Evolutionary conservation across 495 filamentous ascomycete species (phyloP), one percentile per base, ranked within the genome.

Genomic region (Hypoxylon fuscum): DNA sequence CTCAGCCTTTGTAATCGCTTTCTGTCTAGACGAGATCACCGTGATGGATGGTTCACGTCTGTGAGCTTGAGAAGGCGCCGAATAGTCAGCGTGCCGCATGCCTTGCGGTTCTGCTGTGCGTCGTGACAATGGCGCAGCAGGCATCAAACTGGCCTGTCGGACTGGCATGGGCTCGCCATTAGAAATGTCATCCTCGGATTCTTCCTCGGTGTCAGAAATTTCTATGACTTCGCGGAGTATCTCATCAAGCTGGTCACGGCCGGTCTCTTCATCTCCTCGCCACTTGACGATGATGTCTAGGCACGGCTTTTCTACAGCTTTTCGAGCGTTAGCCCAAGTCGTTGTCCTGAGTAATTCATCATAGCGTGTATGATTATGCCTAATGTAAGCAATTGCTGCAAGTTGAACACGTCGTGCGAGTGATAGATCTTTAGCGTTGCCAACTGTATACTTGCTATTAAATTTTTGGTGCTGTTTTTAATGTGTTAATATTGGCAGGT

Each of bases 311-410:
- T 94, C 89, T 32, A 95, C 89, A 35, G 77, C 72, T 54, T 79
- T 83, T 54, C 93, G 82, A 20, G 92, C 91, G 54, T 90, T 88
- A 40, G 82, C 77, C 73, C 86, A 93, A 6, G 73, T 77, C 5
- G 81, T 85, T 42, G 82, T 78, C 55, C 80, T 85, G 21, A 97
- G 78, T 22, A 96, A 78, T 59, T 83, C 76, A 74, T 97, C 93
- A 72, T 97, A 97, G 59, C 90, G 81, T 14, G 93, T 97, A 72
- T 96, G 91, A 23, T 77, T 79, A 69, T 97, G 93, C 32, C 93
- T 84, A 64, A 96, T 91, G 73, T 96, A 90, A 50, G 93, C 92
- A 63, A 89, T 83, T 6, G 92, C 90, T 1, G 93, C 93, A 40
- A 96, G 82, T 62, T 94, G 90, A 10, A 90, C 89, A 56, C 92